Evolutionary conservation across 208 protist genomes (phyloP), one percentile per base, ranked within the genome.

Genomic region (Histomonas meleagridis): DNA sequence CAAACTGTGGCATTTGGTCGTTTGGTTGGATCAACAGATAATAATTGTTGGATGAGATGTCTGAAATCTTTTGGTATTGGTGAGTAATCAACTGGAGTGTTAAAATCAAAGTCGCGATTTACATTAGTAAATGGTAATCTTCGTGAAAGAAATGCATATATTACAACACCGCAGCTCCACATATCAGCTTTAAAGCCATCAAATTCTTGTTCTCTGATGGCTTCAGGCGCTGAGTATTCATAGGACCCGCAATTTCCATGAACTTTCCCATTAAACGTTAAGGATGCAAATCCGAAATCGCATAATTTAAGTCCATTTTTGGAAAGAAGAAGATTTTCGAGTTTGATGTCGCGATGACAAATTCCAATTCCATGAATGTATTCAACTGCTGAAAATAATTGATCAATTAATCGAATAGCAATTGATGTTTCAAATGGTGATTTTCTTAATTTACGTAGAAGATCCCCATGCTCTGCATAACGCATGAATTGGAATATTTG

Each of bases 121-220:
- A 43, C 65, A 43, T 46, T 46, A n/a, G 35, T 7, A 43, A 46
- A 76, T 1, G 65, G 65, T 46, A 76, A 23, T 18, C 18, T 35
- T 35, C 26, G 23, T 9, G 65, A 43, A 16, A 43, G 9, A 35
- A 76, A 46, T 43, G 26, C 26, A 76, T 76, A 76, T 43, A 76
- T 43, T 35, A 32, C 16, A 23, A 72, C 65, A 72, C 65, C 65
- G 10, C 32, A 28, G 12, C 32, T 32, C 65, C 65, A 72, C 9
- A 72, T 72, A 43, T 72, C 65, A 72, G 65, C 21, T 72, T 72
- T 72, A 32, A 72, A 72, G 32, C 32, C 32, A 72, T 72, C 65
- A 43, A 72, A 72, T 10, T 72, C 65, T 16, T 43, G 32, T 72
- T 72, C 40, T 32, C 32, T 72, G 21, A 72, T 35, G 1, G 40